phyloP scores from a whole-genome alignment of 306 rosid genomes.

The Vigna reflexopilosa region DNA sequence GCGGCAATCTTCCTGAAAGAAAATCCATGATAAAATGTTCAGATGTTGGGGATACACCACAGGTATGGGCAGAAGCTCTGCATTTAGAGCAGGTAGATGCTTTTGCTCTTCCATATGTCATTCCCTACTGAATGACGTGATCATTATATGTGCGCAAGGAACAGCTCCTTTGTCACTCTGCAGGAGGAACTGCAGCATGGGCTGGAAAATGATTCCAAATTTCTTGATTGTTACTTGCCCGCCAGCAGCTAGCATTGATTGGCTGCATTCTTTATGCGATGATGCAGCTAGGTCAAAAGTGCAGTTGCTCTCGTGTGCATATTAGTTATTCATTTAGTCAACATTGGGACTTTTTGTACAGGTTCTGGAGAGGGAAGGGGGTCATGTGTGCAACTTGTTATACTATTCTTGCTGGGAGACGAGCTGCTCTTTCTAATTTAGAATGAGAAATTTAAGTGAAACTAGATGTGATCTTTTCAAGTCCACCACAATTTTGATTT shows the following conservation, averaged over 20 bases:
- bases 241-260: slow-evolving; percentile 43
- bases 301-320: slow-evolving; percentile 39
- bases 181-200: slow-evolving; percentile 44
- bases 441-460: slow-evolving; percentile 60
- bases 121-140: slow-evolving; percentile 71
- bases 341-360: slow-evolving; percentile 42
- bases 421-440: slow-evolving; percentile 64
- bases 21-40: slow-evolving; percentile 51
- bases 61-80: slow-evolving; percentile 90
- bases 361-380: slow-evolving; percentile 52
- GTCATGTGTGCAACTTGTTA: slow-evolving; percentile 56
- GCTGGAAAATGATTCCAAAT: slow-evolving; percentile 43
- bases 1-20: slow-evolving; percentile 51
- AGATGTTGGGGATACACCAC: slow-evolving; percentile 51
- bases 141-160: slow-evolving; percentile 45
- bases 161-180: slow-evolving; percentile 40
- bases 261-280: slow-evolving; percentile 43
- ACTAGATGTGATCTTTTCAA: slow-evolving; percentile 76
- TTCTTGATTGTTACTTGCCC: slow-evolving; percentile 47
- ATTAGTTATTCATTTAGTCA: slow-evolving; percentile 53
- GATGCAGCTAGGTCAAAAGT: slow-evolving; percentile 43
- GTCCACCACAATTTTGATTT: slow-evolving; percentile 93
- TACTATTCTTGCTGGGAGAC: slow-evolving; percentile 57
- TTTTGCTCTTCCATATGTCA: slow-evolving; percentile 83
- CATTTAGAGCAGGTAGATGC: slow-evolving; percentile 70